Evolutionary conservation across 2,329 filamentous ascomycete species (phyloP).

Genomic region (Colletotrichum paranaense): DNA sequence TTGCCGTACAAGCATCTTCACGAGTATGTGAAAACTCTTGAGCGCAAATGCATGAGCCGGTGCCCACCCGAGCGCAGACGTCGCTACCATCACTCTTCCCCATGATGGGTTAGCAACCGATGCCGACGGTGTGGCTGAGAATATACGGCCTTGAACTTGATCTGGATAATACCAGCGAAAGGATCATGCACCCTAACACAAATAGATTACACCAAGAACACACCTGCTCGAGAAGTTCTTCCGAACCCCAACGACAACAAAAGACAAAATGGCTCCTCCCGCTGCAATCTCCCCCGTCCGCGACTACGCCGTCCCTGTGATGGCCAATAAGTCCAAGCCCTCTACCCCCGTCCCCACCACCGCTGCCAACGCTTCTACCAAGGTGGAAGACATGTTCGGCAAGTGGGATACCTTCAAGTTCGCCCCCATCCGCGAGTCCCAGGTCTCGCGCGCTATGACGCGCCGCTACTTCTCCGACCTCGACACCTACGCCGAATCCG

Average conservation of each 20-base stretch:
- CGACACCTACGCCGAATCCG: slow-evolving; percentile 89
- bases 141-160: slow-evolving; percentile 95
- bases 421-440: slow-evolving; percentile 87
- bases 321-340: slow-evolving; percentile 41
- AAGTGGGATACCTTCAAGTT: slow-evolving; percentile 89
- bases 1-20: background rate
- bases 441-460: slow-evolving; percentile 94
- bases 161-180: slow-evolving; percentile 99
- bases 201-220: slow-evolving; percentile 8
- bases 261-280: slow-evolving; percentile 79
- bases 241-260: background rate
- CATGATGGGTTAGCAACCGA: slow-evolving; percentile 40
- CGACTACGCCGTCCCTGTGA: slow-evolving; percentile 52
- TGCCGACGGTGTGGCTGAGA: slow-evolving; percentile 69
- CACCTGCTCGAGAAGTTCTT: background rate
- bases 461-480: slow-evolving; percentile 92
- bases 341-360: slow-evolving; percentile 56
- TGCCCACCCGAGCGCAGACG: slow-evolving; percentile 52
- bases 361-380: background rate
- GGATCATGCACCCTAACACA: slow-evolving; percentile 79
- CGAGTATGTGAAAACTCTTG: slow-evolving; percentile 28
- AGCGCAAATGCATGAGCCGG: slow-evolving; percentile 69
- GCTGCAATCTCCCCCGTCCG: slow-evolving; percentile 70
- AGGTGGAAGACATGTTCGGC: slow-evolving; percentile 64
- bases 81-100: slow-evolving; percentile 24